These are phyloP conservation scores for Dujonia santamariae DNA, from an alignment of 1,139 yeast genomes.

Conservation along the genomic window DNA sequence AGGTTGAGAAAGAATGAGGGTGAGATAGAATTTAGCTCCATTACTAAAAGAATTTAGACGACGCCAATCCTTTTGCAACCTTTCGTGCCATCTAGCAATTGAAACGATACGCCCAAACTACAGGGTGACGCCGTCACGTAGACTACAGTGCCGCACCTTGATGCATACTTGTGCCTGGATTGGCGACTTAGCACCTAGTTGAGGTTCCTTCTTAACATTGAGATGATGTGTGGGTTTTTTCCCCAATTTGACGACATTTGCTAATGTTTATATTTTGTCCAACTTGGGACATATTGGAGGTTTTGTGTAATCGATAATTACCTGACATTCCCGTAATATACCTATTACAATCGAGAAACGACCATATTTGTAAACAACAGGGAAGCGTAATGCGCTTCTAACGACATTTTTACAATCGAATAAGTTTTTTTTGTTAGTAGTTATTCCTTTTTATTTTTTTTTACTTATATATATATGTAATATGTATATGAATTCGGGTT, in stretches of 20 bases:
- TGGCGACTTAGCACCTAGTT: constrained; percentile 1
- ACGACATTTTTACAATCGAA: neutral
- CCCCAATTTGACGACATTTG: neutral
- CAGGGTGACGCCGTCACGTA: no score
- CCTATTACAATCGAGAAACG: neutral
- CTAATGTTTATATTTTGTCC: constrained; percentile 7
- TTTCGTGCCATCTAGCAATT: neutral
- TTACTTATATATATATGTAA: no score
- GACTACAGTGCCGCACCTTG: constrained; percentile 1
- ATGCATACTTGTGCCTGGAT: constrained; percentile 1
- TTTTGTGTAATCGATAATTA: constrained; percentile 1
- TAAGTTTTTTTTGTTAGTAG: no score
- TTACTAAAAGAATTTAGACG: neutral
- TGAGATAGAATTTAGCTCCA: neutral
- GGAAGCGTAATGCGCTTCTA: neutral
- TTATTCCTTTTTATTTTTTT: no score
- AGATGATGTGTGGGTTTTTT: neutral
- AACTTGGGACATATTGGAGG: constrained; percentile 1
- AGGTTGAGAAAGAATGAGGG: neutral
- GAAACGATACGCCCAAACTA: neutral
- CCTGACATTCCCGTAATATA: neutral
- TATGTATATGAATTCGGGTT: no score
- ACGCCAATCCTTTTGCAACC: neutral
- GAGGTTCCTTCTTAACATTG: neutral
- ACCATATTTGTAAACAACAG: constrained; percentile 1